phyloP scores from a whole-genome alignment of 2,329 filamentous ascomycete genomes.

The Chrysoporthe austroafricana region DNA sequence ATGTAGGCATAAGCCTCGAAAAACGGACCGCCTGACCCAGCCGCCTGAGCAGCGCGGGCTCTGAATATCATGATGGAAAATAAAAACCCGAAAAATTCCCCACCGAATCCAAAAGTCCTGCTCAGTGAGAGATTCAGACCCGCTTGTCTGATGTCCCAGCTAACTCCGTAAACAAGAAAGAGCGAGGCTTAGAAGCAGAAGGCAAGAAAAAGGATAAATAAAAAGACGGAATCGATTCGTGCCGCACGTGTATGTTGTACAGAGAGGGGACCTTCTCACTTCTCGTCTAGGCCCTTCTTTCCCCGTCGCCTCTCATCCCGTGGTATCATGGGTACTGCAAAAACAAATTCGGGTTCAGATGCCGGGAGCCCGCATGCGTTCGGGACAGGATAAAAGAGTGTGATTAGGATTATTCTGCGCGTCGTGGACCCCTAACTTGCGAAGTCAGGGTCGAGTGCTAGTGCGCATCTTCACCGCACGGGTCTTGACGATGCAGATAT shows the following conservation, averaged over 20 bases:
- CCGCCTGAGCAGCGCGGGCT: neutral
- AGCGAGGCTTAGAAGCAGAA: neutral
- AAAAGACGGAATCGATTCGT: neutral
- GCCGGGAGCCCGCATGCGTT: slow-evolving; percentile 19
- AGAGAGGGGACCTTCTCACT: neutral
- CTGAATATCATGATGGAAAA: neutral
- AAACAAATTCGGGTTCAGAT: slow-evolving; percentile 7
- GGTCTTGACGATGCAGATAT: neutral
- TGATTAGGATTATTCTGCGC: slow-evolving; percentile 25
- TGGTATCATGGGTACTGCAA: slow-evolving; percentile 26
- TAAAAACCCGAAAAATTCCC: neutral
- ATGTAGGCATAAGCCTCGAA: neutral
- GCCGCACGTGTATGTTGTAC: neutral
- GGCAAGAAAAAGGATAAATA: neutral
- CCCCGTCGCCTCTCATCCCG: slow-evolving; percentile 1
- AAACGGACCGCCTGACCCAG: neutral
- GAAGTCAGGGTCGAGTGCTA: slow-evolving; percentile 9
- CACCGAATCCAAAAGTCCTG: neutral
- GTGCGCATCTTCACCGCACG: neutral
- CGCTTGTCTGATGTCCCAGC: neutral
- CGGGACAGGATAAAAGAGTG: slow-evolving; percentile 18
- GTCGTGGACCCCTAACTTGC: slow-evolving; percentile 9
- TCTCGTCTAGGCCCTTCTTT: neutral
- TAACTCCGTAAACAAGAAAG: neutral
- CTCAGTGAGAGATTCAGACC: neutral